phyloP scores from a whole-genome alignment of 306 rosid species.

The Luffa acutangula region DNA sequence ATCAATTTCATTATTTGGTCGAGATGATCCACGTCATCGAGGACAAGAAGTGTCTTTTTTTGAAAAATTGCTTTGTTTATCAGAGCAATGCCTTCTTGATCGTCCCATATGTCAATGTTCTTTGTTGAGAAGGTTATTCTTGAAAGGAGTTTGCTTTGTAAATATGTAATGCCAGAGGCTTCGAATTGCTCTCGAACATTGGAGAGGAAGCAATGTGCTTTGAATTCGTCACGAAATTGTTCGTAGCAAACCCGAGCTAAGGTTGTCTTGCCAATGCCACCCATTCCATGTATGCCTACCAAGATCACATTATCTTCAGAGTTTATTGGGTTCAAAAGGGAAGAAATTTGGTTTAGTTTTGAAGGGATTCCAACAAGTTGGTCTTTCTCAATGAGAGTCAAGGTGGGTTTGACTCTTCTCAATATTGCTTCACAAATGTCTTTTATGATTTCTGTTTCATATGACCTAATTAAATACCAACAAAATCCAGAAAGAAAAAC shows the following conservation, averaged over 20 bases:
- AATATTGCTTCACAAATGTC: neutral
- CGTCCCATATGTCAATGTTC: neutral
- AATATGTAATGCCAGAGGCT: neutral
- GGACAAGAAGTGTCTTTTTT: neutral
- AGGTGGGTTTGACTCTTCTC: too few relatives aligned
- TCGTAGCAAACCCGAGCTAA: neutral
- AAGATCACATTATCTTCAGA: neutral
- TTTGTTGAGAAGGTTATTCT: neutral
- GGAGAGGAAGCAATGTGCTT: too few relatives aligned
- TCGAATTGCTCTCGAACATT: too few relatives aligned
- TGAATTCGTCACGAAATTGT: neutral
- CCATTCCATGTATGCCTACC: neutral
- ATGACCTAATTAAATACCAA: neutral
- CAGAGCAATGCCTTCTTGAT: neutral
- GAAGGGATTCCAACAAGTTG: too few relatives aligned
- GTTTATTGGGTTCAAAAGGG: too few relatives aligned
- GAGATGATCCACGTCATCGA: neutral
- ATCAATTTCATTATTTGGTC: neutral
- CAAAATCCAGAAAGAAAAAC: neutral
- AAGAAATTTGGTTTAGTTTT: too few relatives aligned
- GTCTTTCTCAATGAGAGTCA: too few relatives aligned
- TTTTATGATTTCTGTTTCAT: neutral
- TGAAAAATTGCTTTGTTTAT: neutral
- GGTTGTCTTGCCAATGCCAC: neutral
- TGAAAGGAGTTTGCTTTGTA: neutral